Percentiles rank a stretch among this genome's conserved stretches.
Conservation (phyloP, 805 yeast genomes). For the Blastobotrys peoriensis region DNA sequence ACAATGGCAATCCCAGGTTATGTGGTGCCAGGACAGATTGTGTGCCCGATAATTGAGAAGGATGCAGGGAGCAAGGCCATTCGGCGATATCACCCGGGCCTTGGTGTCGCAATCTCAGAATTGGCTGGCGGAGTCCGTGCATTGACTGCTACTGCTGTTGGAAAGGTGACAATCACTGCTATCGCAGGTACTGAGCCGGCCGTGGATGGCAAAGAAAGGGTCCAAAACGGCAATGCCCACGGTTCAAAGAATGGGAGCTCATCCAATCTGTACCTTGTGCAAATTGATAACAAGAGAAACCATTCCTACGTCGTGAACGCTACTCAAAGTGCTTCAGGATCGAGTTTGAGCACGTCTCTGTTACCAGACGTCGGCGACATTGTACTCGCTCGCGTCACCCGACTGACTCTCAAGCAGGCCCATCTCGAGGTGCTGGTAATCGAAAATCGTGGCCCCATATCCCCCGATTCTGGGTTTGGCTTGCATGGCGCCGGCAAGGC, state of each 20-base stretch:
- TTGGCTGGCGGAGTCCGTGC: conserved; percentile 29
- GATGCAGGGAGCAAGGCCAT: conserved; percentile 27
- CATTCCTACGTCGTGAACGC: conserved; percentile 15
- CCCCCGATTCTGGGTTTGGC: conserved; percentile 63
- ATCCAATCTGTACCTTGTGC: conserved; percentile 16
- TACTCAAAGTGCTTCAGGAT: conserved; percentile 9
- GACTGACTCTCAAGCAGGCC: conserved; percentile 64
- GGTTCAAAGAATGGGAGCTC: too few species aligned
- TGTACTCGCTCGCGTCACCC: conserved; percentile 69
- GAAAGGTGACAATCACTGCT: conserved; percentile 37
- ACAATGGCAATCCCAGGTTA: conserved; percentile 34
- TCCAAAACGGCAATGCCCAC: conserved; percentile 12
- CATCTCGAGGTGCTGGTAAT: conserved; percentile 68
- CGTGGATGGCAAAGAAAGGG: conserved; percentile 19
- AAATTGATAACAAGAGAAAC: conserved; percentile 23
- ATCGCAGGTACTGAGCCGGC: conserved; percentile 19
- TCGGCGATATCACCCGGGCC: conserved; percentile 52
- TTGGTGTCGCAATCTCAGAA: conserved; percentile 52
- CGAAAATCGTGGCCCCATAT: conserved; percentile 52
- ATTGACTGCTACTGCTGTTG: conserved; percentile 51
- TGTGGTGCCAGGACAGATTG: conserved; percentile 78
- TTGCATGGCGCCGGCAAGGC: conserved; percentile 40
- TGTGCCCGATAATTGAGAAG: conserved; percentile 45
- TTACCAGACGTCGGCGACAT: conserved; percentile 80
- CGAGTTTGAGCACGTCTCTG: conserved; percentile 17